Conservation (phyloP, 1,139 yeast species). For the Waltiozyma sp. region DNA sequence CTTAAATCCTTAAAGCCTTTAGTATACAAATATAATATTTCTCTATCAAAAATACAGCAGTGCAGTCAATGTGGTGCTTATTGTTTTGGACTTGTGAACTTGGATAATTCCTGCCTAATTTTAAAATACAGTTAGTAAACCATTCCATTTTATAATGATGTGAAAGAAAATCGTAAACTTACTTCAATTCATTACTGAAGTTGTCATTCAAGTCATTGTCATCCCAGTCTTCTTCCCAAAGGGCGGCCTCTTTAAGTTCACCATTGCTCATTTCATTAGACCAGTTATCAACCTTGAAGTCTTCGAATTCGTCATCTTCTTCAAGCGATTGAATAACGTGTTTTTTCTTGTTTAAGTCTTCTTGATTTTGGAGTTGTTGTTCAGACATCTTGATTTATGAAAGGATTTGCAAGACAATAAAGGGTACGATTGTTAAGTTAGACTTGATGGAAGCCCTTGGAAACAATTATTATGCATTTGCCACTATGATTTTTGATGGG, state of each 20-base stretch:
- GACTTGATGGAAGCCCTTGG: too few relatives aligned
- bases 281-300: slow-evolving; percentile 80
- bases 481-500: too few relatives aligned
- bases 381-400: slow-evolving; percentile 7
- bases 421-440: too few relatives aligned
- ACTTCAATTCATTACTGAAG: slow-evolving; percentile 56
- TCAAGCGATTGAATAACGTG: slow-evolving; percentile 43
- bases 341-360: slow-evolving; percentile 10
- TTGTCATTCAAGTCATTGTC: slow-evolving; percentile 80
- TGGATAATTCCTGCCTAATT: slow-evolving; percentile 18
- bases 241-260: slow-evolving; percentile 31
- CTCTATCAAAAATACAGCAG: too few relatives aligned
- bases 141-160: background rate
- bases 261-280: slow-evolving; percentile 33
- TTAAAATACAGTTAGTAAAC: slow-evolving; percentile 4
- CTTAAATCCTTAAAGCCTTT: background rate
- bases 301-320: slow-evolving; percentile 90
- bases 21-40: too few relatives aligned
- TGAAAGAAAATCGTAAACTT: slow-evolving; percentile 14
- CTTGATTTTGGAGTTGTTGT: slow-evolving; percentile 4
- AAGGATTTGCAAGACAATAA: background rate
- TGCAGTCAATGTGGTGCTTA: background rate
- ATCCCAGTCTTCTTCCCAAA: slow-evolving; percentile 95
- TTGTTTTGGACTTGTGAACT: slow-evolving; percentile 18
- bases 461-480: too few relatives aligned